Conservation (phyloP, 257 asterid genomes). For the Solanum megistacrolobum region DNA sequence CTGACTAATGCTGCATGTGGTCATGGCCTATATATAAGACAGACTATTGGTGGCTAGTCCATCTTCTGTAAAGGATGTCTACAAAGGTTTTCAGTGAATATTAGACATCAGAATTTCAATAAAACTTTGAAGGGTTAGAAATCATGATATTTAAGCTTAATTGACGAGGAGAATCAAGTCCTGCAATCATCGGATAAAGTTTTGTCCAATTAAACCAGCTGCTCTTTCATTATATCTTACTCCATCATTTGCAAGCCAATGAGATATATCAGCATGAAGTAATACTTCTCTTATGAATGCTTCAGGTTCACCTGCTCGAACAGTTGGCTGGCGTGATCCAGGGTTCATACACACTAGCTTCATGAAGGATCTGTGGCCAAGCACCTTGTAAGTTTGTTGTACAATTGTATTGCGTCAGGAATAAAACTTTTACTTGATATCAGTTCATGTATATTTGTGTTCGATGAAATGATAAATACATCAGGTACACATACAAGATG, state of each 20-base stretch:
- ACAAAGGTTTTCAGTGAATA: neutral
- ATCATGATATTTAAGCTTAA: neutral
- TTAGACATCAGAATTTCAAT: neutral
- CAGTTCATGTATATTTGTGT: neutral
- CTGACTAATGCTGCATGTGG: neutral
- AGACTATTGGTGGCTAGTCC: neutral
- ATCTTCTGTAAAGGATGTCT: neutral
- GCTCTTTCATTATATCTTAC: neutral
- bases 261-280: neutral
- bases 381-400: conserved; percentile 31
- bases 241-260: neutral
- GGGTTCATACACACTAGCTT: conserved; percentile 90
- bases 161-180: neutral
- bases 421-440: neutral
- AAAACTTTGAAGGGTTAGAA: neutral
- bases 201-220: neutral
- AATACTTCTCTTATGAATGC: neutral
- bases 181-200: neutral
- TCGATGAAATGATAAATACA: neutral
- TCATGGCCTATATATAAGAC: neutral
- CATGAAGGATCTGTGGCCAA: conserved; percentile 88
- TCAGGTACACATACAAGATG: conserved; percentile 68
- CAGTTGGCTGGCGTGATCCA: conserved; percentile 99
- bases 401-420: neutral
- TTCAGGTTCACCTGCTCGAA: conserved; percentile 80